Percentiles rank a stretch among this genome's conserved stretches.
Conservation (phyloP, 805 yeast species). For the Candida dajiaensis region DNA sequence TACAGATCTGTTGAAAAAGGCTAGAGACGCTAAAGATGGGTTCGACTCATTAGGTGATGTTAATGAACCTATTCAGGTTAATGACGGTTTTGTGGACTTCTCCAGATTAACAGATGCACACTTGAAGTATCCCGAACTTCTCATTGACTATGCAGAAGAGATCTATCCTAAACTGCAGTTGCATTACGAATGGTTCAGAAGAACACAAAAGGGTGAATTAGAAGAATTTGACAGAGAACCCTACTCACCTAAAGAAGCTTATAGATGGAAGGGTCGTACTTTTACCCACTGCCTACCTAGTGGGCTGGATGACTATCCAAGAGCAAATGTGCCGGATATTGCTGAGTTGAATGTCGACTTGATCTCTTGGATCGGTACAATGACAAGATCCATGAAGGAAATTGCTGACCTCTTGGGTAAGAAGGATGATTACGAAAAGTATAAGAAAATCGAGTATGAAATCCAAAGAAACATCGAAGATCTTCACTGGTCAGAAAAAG, state of each 20-base stretch:
- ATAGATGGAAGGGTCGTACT: conserved; percentile 93
- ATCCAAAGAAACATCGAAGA: conserved; percentile 61
- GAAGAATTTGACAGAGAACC: conserved; percentile 63
- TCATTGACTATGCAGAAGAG: conserved; percentile 49
- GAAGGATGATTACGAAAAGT: conserved; percentile 52
- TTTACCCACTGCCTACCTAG: conserved; percentile 80
- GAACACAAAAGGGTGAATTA: conserved; percentile 70
- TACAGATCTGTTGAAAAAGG: conserved; percentile 46
- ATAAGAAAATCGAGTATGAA: conserved; percentile 44
- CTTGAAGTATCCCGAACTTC: conserved; percentile 50
- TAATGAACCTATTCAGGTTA: conserved; percentile 27
- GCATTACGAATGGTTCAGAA: conserved; percentile 83
- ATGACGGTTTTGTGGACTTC: conserved; percentile 19
- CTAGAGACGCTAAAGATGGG: conserved; percentile 22
- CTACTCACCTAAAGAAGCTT: conserved; percentile 54
- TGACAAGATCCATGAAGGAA: conserved; percentile 75
- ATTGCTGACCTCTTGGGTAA: conserved; percentile 61
- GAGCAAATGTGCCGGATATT: conserved; percentile 72
- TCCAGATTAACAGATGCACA: conserved; percentile 45
- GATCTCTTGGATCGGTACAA: conserved; percentile 88
- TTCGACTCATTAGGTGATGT: conserved; percentile 21
- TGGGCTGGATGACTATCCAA: conserved; percentile 94
- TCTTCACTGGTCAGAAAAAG: conserved; percentile 73
- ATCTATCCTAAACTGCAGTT: conserved; percentile 71
- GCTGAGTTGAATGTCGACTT: conserved; percentile 91